phyloP scores from a whole-genome alignment of 2,329 filamentous ascomycete species.

The Claviceps quebecensis region DNA sequence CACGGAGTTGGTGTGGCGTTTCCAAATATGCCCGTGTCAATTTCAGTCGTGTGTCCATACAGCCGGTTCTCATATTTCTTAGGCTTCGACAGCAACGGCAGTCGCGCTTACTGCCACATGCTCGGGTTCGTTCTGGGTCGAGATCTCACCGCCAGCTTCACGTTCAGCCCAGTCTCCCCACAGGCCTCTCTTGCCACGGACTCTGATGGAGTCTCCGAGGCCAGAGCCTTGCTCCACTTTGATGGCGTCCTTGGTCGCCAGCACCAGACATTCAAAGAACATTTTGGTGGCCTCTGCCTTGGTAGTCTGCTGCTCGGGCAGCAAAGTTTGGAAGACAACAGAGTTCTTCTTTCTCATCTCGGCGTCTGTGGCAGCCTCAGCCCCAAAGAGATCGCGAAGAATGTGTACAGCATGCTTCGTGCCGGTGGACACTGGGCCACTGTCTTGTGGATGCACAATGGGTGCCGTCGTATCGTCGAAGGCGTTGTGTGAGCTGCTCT shows the following conservation, averaged over 20 bases:
- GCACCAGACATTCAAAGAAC: constrained; percentile 94
- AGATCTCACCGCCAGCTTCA: constrained; percentile 50
- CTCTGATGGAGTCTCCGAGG: constrained; percentile 67
- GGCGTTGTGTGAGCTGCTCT: constrained; percentile 37
- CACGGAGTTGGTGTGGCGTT: constrained; percentile 2
- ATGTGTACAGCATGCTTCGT: constrained; percentile 95
- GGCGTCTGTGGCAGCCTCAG: constrained; percentile 52
- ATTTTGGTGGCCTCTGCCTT: constrained; percentile 95
- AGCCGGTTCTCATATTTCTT: not conserved
- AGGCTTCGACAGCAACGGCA: constrained; percentile 26
- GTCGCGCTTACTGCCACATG: constrained; percentile 17
- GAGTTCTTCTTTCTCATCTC: constrained; percentile 60
- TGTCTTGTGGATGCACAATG: constrained; percentile 67
- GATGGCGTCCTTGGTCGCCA: constrained; percentile 95
- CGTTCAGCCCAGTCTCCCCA: constrained; percentile 94
- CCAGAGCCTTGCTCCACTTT: constrained; percentile 78
- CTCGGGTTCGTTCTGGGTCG: constrained; percentile 32
- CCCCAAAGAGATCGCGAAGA: constrained; percentile 74
- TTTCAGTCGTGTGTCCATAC: constrained; percentile 5
- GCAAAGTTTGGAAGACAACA: constrained; percentile 80
- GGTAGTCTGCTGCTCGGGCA: constrained; percentile 68
- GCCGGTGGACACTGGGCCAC: constrained; percentile 73
- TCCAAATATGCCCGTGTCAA: not conserved
- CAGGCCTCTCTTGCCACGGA: constrained; percentile 84
- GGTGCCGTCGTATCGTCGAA: constrained; percentile 71